A percentile compares a stretch with the other conserved stretches of the same genome.
phyloP scores from a whole-genome alignment of 768 basidiomycete species.

The Boletus reticuloceps region DNA sequence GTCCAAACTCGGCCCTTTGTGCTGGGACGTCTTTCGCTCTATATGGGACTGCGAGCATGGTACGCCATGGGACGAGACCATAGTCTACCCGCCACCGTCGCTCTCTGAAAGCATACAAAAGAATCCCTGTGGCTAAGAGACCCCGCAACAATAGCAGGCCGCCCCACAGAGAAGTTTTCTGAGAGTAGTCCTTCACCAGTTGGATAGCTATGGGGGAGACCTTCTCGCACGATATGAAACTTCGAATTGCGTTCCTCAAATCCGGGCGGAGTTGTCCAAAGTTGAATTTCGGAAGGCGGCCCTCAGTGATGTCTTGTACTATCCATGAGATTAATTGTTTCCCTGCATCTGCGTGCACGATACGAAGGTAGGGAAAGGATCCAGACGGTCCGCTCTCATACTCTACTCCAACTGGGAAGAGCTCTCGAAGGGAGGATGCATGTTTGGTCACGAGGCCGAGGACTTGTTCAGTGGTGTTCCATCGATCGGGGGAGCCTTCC shows the following conservation, averaged over 20 bases:
- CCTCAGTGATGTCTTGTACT: slow-evolving; percentile 12
- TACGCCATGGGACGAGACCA: slow-evolving; percentile 30
- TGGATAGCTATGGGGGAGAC: background rate
- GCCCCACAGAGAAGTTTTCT: slow-evolving; percentile 7
- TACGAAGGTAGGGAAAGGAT: slow-evolving; percentile 24
- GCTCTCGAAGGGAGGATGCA: slow-evolving; percentile 3
- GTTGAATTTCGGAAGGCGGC: slow-evolving; percentile 13
- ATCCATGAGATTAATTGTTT: slow-evolving; percentile 12
- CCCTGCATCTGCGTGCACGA: slow-evolving; percentile 16
- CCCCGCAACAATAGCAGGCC: slow-evolving; percentile 34
- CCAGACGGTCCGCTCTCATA: slow-evolving; percentile 6
- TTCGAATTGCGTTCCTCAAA: slow-evolving; percentile 6
- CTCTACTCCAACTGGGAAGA: slow-evolving; percentile 14
- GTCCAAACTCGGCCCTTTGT: slow-evolving; percentile 35
- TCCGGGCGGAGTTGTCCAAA: slow-evolving; percentile 8
- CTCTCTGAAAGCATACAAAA: slow-evolving; percentile 30
- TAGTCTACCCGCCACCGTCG: slow-evolving; percentile 40
- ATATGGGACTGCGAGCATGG: slow-evolving; percentile 37
- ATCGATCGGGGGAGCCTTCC: slow-evolving; percentile 33
- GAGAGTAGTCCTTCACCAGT: slow-evolving; percentile 3
- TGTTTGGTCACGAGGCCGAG: slow-evolving; percentile 23
- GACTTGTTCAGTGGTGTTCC: slow-evolving; percentile 32
- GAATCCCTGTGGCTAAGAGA: slow-evolving; percentile 23
- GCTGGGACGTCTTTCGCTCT: slow-evolving; percentile 38
- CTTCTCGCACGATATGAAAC: slow-evolving; percentile 22